These are phyloP conservation scores for Colletotrichum endophyticum DNA, from an alignment of 2,329 filamentous ascomycete species.

Conservation along the genomic window DNA sequence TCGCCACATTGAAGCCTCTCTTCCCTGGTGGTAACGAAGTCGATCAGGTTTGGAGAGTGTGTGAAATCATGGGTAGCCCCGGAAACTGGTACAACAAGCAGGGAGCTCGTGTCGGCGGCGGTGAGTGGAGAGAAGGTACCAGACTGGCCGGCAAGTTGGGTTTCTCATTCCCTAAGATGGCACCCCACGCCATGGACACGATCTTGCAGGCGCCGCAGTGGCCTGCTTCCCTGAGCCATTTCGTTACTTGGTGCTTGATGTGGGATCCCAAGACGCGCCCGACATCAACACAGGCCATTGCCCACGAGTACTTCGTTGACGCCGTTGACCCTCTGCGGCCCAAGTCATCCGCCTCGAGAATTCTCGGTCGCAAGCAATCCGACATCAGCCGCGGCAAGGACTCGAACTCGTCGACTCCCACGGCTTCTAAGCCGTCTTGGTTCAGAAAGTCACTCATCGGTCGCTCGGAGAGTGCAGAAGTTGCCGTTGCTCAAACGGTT, in stretches of 20 bases:
- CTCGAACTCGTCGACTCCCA: constrained; percentile 56
- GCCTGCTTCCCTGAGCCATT: constrained; percentile 85
- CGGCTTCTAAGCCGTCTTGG: constrained; percentile 90
- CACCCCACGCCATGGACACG: constrained; percentile 93
- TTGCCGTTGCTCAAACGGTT: constrained; percentile 51
- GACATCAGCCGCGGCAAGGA: constrained; percentile 77
- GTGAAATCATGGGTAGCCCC: constrained; percentile 98
- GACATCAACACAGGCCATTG: constrained; percentile 91
- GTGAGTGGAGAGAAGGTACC: constrained; percentile 96
- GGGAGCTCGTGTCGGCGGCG: constrained; percentile 85
- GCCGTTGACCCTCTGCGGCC: constrained; percentile 90
- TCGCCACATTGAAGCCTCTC: constrained; percentile 93
- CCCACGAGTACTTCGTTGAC: constrained; percentile 93
- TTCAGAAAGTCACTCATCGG: constrained; percentile 94
- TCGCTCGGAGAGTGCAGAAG: constrained; percentile 72
- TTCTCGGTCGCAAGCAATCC: constrained; percentile 89
- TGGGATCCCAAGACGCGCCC: constrained; percentile 95
- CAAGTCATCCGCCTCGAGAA: constrained; percentile 85
- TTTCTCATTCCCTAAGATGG: constrained; percentile 99
- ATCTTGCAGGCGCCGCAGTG: constrained; percentile 90
- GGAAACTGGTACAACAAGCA: constrained; percentile 98
- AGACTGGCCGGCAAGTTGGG: constrained; percentile 93
- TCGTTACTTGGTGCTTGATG: constrained; percentile 98
- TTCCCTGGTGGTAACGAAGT: constrained; percentile 99
- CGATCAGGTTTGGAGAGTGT: constrained; percentile 98